phyloP scores from a whole-genome alignment of 345 rosid genomes.

The Eucalyptus cloeziana region DNA sequence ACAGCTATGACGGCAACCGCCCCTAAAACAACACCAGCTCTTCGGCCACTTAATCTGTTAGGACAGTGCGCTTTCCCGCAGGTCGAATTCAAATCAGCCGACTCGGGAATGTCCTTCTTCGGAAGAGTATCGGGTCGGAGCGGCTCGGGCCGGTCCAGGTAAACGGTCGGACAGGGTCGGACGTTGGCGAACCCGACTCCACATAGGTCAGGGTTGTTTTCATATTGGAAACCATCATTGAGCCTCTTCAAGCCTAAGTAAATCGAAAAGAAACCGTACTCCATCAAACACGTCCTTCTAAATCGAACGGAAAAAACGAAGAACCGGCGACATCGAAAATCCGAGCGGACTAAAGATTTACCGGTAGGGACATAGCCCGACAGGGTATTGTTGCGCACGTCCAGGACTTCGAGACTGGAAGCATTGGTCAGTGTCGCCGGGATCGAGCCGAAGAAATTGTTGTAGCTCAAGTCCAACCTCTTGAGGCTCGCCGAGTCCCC shows the following conservation, averaged over 20 bases:
- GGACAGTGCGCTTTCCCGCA: conserved; percentile 29
- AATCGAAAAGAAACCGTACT: neutral
- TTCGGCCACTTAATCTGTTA: conserved; percentile 9
- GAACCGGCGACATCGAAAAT: neutral
- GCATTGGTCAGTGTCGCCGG: conserved; percentile 59
- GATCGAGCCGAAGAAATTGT: conserved; percentile 71
- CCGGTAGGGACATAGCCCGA: conserved; percentile 85
- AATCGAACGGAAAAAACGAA: neutral
- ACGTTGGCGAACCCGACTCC: conserved; percentile 57
- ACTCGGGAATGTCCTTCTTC: conserved; percentile 46
- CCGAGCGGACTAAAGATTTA: conserved; percentile 1
- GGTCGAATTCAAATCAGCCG: conserved; percentile 39
- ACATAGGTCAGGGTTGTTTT: conserved; percentile 65
- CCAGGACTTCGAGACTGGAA: conserved; percentile 52
- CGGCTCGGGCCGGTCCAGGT: conserved; percentile 56
- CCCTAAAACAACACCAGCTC: conserved; percentile 35
- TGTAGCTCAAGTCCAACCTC: conserved; percentile 86
- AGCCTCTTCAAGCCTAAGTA: conserved; percentile 66
- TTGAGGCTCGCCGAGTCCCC: conserved; percentile 48
- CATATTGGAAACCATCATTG: conserved; percentile 51
- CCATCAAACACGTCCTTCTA: neutral
- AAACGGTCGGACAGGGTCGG: conserved; percentile 32
- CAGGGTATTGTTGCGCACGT: conserved; percentile 75
- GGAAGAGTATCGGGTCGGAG: conserved; percentile 29
- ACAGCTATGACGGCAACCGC: conserved; percentile 14